Base-by-base conservation (phyloP, 257 asterid species). In the Nicotiana sylvestris region DNA sequence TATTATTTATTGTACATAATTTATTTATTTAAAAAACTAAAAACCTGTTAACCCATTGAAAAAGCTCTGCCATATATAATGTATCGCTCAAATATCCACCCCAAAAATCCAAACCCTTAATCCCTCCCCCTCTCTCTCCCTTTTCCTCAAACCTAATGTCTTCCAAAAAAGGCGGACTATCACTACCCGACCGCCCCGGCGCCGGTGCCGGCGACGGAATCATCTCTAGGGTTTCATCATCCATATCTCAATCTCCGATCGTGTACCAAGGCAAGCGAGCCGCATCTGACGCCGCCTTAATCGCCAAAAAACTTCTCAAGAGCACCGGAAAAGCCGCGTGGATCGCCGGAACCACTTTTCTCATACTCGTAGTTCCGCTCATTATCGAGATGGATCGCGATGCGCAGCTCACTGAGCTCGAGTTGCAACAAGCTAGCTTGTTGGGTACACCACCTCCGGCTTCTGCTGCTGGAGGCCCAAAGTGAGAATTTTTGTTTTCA, bases 271-370 rank as follows among this genome's bases (percentile, higher is more conserved):
- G 98, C 78, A 94, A 90, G 90, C 90, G 87, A 64, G 97, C 89
- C 27, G 95, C 93, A 21, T 81, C 90, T 6, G 96, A 90, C 27
- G 87, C 93, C 66, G 92, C 92, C 51, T 89, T 87, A 70, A 96
- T 94, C 27, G 87, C 92, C 18, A 91, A 86, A 86, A 90, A 90
- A 66, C 97, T 92, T 43, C 86, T 90, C 67, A 90, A 87, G 83
- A 91, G 97, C 90, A 94, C 97, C 80, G 97, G 98, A 9, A 94
- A 89, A 85, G 98, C 98, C n/a, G 94, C 98, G 57, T 92, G 98
- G 98, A 89, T 92, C 49, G 87, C 85, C 81, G 96, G 97, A n/a
- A 94, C 97, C 62, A 88, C 97, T 32, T 94, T 91, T 78, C 92
- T 94, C 67, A 84, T 94, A 61, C 95, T 94, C 76, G 87, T 84